Conservation (phyloP, 2,329 filamentous ascomycete genomes). For the Myriosclerotinia duriaeana region DNA sequence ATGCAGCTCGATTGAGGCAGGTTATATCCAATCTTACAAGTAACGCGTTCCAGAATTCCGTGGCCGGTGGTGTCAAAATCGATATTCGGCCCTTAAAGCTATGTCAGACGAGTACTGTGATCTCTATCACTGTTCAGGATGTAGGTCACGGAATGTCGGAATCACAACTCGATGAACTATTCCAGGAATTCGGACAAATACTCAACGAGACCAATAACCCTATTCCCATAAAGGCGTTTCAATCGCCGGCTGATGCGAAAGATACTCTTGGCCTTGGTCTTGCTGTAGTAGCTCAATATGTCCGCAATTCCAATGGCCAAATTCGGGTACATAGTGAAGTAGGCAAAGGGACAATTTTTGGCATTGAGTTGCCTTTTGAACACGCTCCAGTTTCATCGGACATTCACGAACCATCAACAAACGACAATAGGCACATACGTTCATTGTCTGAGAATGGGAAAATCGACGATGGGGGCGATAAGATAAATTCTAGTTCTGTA, state of each 20-base stretch:
- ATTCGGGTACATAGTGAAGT: conserved; percentile 30
- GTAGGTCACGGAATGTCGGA: conserved; percentile 32
- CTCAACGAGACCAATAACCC: conserved; percentile 46
- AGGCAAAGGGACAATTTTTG: conserved; percentile 32
- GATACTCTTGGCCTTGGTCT: conserved; percentile 32
- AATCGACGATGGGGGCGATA: conserved; percentile 2
- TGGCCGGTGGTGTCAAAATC: conserved; percentile 31
- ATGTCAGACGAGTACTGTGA: conserved; percentile 23
- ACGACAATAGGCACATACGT: not conserved
- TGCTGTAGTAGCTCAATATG: conserved; percentile 33
- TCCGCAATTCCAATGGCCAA: conserved; percentile 31
- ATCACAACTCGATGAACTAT: conserved; percentile 54
- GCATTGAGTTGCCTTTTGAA: conserved; percentile 32
- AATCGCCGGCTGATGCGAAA: conserved; percentile 11
- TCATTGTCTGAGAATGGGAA: conserved; percentile 7
- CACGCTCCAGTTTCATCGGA: conserved; percentile 19
- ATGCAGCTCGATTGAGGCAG: conserved; percentile 30
- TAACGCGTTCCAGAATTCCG: conserved; percentile 33
- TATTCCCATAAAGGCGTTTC: conserved; percentile 5
- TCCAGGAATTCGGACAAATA: conserved; percentile 60
- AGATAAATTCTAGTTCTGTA: conserved; percentile 3
- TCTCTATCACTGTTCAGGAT: conserved; percentile 32
- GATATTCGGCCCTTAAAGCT: conserved; percentile 28
- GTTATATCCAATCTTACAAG: conserved; percentile 32
- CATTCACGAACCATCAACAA: not conserved